Evolutionary conservation across 345 rosid genomes (phyloP), one percentile per base, ranked within the genome.

Genomic region (Syzygium oleosum): DNA sequence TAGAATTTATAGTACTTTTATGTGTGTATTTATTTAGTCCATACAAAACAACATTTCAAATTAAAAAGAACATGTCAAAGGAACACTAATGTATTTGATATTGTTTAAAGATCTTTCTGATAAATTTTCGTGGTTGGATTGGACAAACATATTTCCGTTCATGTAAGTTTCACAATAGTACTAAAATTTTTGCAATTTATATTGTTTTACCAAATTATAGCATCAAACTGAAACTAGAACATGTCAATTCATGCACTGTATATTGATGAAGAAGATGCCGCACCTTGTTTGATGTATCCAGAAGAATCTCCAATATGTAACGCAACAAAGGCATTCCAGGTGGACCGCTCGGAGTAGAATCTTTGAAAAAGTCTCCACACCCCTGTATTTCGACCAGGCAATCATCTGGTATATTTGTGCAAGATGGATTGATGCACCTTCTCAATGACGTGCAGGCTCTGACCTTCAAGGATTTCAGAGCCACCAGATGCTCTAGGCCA

Each of bases 131-230:
- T 52, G 1, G 54, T 14, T 23, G 5, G 19, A 52, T 52, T 15
- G 54, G 13, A 5, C 1, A 52, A 52, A 51, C 5, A 53, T 53
- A 17, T 53, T 17, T 53, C 17, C 0, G 0, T 53, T 22, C 56
- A 53, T 0, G 0, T 53, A 7, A 53, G 17, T 17, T 53, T 53
- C 56, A 17, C 3, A 2, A 0, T 53, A 53, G 0, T 53, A 9
- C 0, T 52, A 21, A 52, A 15, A 4, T 17, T 53, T 53, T 53
- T 53, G 5, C 56, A 5, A 53, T 53, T 53, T 53, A 3, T 17
- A 7, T 17, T 16, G 56, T 53, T 6, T 17, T 5, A 16, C 3
- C 3, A 0, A 2, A 17, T 53, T 53, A 53, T 53, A 53, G 21
- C 8, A 53, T 53, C 22, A 17, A 53, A 16, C 3, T 2, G 9